phyloP scores from a whole-genome alignment of 345 rosid genomes.

The Hirschfeldia incana region DNA sequence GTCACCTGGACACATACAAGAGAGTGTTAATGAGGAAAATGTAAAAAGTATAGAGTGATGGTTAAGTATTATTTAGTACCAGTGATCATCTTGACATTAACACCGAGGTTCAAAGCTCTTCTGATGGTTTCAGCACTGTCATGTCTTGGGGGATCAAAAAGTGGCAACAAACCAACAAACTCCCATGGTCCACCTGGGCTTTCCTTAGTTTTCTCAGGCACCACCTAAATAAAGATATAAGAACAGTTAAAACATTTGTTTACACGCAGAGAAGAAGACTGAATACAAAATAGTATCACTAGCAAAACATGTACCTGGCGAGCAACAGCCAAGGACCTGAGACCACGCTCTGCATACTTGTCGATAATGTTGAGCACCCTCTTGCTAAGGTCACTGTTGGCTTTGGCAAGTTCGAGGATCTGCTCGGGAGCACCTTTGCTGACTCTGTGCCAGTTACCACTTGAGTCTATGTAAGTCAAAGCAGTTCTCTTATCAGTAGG shows the following conservation, averaged over 20 bases:
- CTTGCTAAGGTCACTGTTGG: slow-evolving; percentile 75
- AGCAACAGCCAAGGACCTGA: slow-evolving; percentile 90
- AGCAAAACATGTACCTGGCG: slow-evolving; percentile 59
- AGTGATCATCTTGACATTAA: neutral
- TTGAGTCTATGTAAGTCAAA: slow-evolving; percentile 68
- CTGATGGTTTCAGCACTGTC: slow-evolving; percentile 1
- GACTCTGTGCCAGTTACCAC: slow-evolving; percentile 74
- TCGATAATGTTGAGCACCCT: slow-evolving; percentile 81
- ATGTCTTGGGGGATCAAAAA: neutral
- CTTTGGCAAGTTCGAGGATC: slow-evolving; percentile 74
- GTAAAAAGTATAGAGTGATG: neutral
- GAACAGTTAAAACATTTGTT: neutral
- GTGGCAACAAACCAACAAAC: neutral
- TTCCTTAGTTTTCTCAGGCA: neutral
- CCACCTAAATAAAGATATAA: slow-evolving; percentile 37
- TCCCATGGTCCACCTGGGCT: neutral
- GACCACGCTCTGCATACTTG: slow-evolving; percentile 96
- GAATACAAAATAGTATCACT: slow-evolving; percentile 10
- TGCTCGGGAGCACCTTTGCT: slow-evolving; percentile 97
- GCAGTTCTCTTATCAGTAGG: slow-evolving; percentile 92
- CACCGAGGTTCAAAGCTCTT: neutral
- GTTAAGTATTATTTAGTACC: neutral
- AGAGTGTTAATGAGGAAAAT: neutral
- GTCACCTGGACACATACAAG: neutral
- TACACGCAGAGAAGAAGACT: slow-evolving; percentile 7